Percentiles rank a stretch among this genome's conserved stretches.
phyloP scores from a whole-genome alignment of 78 protist species.

The Neovahlkampfia damariscottae region DNA sequence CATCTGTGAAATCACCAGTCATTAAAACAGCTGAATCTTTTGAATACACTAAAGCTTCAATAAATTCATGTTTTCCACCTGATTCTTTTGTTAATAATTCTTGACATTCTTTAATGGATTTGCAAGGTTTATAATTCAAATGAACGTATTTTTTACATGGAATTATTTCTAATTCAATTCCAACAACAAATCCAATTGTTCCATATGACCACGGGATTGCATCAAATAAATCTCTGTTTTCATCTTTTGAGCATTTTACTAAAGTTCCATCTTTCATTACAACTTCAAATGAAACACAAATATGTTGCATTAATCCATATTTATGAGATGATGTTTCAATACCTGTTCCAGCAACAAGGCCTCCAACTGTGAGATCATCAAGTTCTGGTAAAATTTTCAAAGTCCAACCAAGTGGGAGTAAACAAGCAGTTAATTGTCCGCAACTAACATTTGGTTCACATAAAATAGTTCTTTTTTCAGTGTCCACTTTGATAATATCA shows the following conservation, averaged over 20 bases:
- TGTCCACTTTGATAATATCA: too few relatives aligned
- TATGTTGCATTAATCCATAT: slow-evolving; percentile 20
- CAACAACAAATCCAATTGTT: slow-evolving; percentile 22
- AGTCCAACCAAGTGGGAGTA: too few relatives aligned
- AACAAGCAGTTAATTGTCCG: too few relatives aligned
- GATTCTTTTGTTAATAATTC: not conserved
- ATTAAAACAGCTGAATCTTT: slow-evolving; percentile 13
- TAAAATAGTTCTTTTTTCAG: too few relatives aligned
- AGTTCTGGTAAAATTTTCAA: slow-evolving; percentile 5
- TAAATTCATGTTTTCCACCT: not conserved
- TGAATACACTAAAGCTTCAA: slow-evolving; percentile 6
- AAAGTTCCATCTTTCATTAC: slow-evolving; percentile 14
- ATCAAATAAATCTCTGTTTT: slow-evolving; percentile 25
- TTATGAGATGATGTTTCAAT: slow-evolving; percentile 16
- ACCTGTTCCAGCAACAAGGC: slow-evolving; percentile 18
- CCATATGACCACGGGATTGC: slow-evolving; percentile 32
- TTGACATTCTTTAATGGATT: not conserved
- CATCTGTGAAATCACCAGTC: slow-evolving; percentile 12
- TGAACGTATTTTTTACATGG: slow-evolving; percentile 16
- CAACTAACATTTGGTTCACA: too few relatives aligned
- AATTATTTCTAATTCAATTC: slow-evolving; percentile 7
- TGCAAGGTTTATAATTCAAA: slow-evolving; percentile 1
- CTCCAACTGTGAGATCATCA: slow-evolving; percentile 33
- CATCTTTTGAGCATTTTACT: not conserved
- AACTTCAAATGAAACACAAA: not conserved